Evolutionary conservation across 495 filamentous ascomycete genomes (phyloP).

Genomic region (Aspergillus bertholletiae): DNA sequence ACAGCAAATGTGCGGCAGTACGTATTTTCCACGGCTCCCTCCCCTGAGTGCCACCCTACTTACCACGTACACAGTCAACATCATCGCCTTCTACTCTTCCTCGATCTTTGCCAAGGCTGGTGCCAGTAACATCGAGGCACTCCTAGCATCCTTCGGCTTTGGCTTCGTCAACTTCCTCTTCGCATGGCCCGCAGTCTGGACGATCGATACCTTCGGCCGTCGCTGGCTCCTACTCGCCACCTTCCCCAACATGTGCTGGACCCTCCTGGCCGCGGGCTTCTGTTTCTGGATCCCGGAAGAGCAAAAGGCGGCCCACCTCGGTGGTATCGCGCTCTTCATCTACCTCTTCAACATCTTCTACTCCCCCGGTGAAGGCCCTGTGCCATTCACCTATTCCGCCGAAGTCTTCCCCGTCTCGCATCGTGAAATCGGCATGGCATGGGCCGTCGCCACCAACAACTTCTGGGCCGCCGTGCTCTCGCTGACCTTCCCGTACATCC

Average conservation of each 20-base stretch:
- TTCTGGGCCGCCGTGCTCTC: conserved; percentile 64
- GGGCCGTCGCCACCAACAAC: conserved; percentile 65
- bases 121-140: conserved; percentile 50
- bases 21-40: neutral
- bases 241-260: conserved; percentile 78
- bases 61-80: conserved; percentile 20
- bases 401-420: conserved; percentile 21
- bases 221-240: conserved; percentile 72
- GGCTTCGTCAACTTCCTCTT: conserved; percentile 76
- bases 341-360: conserved; percentile 1
- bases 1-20: conserved; percentile 77
- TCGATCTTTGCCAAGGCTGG: conserved; percentile 66
- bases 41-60: neutral
- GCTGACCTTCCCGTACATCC: conserved; percentile 63
- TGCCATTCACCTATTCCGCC: neutral
- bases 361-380: neutral
- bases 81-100: conserved; percentile 77
- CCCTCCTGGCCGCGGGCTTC: conserved; percentile 64
- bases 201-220: conserved; percentile 79
- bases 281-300: conserved; percentile 57
- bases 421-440: conserved; percentile 76
- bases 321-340: conserved; percentile 54
- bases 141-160: conserved; percentile 72
- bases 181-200: conserved; percentile 73
- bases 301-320: conserved; percentile 48